A percentile compares a stretch with the other conserved stretches of the same genome.
Evolutionary conservation across 2,329 filamentous ascomycete species (phyloP).

Genomic region (Myriangium duriaei): DNA sequence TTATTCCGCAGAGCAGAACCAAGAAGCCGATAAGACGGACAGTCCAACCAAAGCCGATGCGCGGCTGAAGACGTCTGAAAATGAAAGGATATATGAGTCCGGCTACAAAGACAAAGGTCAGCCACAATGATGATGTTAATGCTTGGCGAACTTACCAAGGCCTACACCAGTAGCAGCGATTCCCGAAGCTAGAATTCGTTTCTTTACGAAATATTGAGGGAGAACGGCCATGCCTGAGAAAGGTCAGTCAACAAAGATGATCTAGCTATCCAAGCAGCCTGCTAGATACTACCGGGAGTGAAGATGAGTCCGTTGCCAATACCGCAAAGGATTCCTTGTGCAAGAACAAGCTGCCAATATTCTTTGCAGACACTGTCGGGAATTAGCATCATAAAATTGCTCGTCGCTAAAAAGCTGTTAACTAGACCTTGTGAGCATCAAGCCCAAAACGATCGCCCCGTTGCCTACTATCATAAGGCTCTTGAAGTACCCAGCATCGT

Average conservation of each 20-base stretch:
- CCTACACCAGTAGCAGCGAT: conserved; percentile 47
- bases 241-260: no score
- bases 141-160: no score
- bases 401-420: no score
- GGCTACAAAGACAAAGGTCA: no score
- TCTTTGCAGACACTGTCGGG: conserved; percentile 26
- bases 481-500: conserved; percentile 20
- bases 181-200: conserved; percentile 23
- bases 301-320: conserved; percentile 32
- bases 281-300: no score
- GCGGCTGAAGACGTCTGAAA: conserved; percentile 42
- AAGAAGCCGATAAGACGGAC: conserved; percentile 46
- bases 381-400: no score
- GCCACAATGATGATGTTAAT: no score
- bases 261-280: no score
- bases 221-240: conserved; percentile 26
- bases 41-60: conserved; percentile 54
- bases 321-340: conserved; percentile 36
- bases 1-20: conserved; percentile 28
- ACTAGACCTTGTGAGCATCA: no score
- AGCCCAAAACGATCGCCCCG: no score
- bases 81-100: conserved; percentile 51
- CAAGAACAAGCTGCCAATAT: conserved; percentile 37
- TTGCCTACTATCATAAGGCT: no score
- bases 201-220: conserved; percentile 25